Evolutionary conservation across 352 stramenopile species (phyloP), one percentile per base, ranked within the genome.

Genomic region (Phytophthora sansomeana): DNA sequence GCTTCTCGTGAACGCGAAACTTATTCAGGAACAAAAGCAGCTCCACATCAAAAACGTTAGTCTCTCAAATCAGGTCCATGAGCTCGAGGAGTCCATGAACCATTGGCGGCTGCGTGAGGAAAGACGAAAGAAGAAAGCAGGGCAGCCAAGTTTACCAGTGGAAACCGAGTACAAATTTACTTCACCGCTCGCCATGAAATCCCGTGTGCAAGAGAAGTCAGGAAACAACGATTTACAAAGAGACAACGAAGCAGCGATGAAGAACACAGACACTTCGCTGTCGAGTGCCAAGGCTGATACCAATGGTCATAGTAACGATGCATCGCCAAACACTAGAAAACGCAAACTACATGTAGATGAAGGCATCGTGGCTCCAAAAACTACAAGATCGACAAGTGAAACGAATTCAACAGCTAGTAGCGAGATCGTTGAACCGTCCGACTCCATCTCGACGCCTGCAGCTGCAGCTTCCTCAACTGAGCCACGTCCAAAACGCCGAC

Each of bases 21-120:
- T 90, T 24, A 76, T 88, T 13, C 83, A 89, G 50, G 78, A 88
- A 10, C 83, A 89, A 11, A 83, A 85, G 41, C 79, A 88, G 38
- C 55, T 86, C 5, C 78, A 86, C 19, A 59, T 81, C 17, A 75
- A 72, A 58, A 83, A 78, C 21, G 55, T 36, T 0, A 39, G 39
- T 8, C 33, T 83, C 9, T 29, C 26, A 4, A 53, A 53, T 26
- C 64, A 88, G 29, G 43, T 89, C 4, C 61, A 74, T 19, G 41
- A 74, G 1, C 33, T 90, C 5, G 74, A 85, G 35, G 83, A 89
- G 38, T 85, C 84, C 29, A 41, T 88, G 16, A 83, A 85, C 44
- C 69, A 68, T 17, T 87, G 71, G 67, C 67, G 84, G 19, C 50
- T 91, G 13, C 69, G 72, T 5, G 76, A 89, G 24, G 81, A 86